Conservation (phyloP, 2,329 filamentous ascomycete genomes). For the Aspergillus felis region DNA sequence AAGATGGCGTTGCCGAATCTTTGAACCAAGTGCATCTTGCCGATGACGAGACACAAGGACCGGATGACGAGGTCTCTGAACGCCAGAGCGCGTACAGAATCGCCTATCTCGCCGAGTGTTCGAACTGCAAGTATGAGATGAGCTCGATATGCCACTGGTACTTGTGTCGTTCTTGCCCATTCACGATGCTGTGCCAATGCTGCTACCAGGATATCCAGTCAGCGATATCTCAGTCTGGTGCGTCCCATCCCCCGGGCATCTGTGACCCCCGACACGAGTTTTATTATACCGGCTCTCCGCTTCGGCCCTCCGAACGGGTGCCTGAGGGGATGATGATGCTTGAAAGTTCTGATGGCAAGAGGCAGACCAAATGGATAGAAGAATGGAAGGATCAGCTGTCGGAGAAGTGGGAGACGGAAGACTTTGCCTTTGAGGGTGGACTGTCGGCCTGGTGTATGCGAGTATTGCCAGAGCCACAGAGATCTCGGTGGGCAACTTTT, state of each 20-base stretch:
- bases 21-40: neutral
- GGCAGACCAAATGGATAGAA: constrained; percentile 1
- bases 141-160: neutral
- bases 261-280: neutral
- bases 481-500: neutral
- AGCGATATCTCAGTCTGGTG: neutral
- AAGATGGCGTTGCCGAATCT: neutral
- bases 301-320: neutral
- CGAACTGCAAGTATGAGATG: neutral
- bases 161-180: neutral
- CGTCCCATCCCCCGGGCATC: neutral
- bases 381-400: constrained; percentile 10
- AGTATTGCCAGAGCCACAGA: neutral
- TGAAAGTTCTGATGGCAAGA: neutral
- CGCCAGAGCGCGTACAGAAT: neutral
- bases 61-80: neutral
- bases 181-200: neutral
- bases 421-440: neutral
- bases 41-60: neutral
- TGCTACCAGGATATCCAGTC: constrained; percentile 1
- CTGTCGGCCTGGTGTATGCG: neutral
- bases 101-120: neutral
- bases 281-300: neutral
- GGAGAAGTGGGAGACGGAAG: constrained; percentile 5
- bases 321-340: neutral